Evolutionary conservation across 176 grass and related monocot genomes (phyloP).

Genomic region (Oropetium thomaeum): DNA sequence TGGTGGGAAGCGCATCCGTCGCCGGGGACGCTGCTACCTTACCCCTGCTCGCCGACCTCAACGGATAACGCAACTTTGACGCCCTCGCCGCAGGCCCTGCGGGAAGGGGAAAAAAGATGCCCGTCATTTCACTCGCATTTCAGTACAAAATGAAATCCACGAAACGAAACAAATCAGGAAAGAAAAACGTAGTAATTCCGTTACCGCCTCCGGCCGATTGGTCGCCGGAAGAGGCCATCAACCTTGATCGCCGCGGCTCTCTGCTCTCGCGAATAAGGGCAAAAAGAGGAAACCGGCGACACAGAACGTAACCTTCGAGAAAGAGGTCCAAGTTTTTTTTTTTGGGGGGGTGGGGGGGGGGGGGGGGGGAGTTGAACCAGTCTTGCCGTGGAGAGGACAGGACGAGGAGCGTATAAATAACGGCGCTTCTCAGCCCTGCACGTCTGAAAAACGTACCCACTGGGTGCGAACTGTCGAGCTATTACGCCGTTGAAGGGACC

Average conservation of each 20-base stretch:
- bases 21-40: slow-evolving; percentile 10
- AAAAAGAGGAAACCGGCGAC: background rate
- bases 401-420: background rate
- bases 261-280: too few species aligned
- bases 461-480: too few species aligned
- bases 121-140: background rate
- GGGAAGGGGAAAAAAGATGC: background rate
- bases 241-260: background rate
- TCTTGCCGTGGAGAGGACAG: background rate
- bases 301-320: background rate
- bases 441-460: too few species aligned
- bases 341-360: too few species aligned
- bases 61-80: slow-evolving; percentile 68
- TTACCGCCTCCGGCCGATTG: slow-evolving; percentile 23
- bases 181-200: background rate
- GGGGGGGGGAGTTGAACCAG: background rate
- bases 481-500: too few species aligned
- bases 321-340: background rate
- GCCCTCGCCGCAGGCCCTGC: slow-evolving; percentile 32
- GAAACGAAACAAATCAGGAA: background rate
- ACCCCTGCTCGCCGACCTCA: slow-evolving; percentile 48
- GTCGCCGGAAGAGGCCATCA: slow-evolving; percentile 35
- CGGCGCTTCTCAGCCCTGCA: background rate
- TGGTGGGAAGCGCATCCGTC: slow-evolving; percentile 19
- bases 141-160: slow-evolving; percentile 14